A percentile compares a stretch with the other conserved stretches of the same genome.
Conservation (phyloP, 768 basidiomycete species). For the Cystofilobasidium bisporidii region DNA sequence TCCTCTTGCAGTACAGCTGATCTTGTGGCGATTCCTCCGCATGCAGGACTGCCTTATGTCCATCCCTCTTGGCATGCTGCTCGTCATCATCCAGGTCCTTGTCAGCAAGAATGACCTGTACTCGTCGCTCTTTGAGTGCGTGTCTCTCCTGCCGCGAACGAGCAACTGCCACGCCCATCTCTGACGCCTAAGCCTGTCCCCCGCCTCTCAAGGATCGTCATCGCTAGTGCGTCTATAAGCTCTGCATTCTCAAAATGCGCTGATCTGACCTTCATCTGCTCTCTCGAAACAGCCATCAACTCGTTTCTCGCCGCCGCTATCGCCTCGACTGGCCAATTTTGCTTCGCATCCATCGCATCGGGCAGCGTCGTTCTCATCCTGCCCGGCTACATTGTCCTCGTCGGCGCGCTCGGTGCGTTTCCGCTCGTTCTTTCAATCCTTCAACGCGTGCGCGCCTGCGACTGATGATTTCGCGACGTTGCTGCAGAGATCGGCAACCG, state of each 20-base stretch:
- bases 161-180: too few species aligned
- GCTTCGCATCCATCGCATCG: slow-evolving; percentile 70
- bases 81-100: slow-evolving; percentile 63
- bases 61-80: slow-evolving; percentile 64
- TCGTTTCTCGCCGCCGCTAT: slow-evolving; percentile 70
- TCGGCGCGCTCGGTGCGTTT: slow-evolving; percentile 49
- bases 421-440: neutral
- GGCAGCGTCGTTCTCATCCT: slow-evolving; percentile 65
- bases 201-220: slow-evolving; percentile 53
- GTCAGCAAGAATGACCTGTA: slow-evolving; percentile 68
- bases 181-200: too few species aligned
- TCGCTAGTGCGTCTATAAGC: slow-evolving; percentile 45
- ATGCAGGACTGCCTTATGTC: slow-evolving; percentile 54
- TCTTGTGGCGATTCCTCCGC: neutral
- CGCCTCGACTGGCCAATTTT: slow-evolving; percentile 58
- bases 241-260: too few species aligned
- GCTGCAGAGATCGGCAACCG: slow-evolving; percentile 58
- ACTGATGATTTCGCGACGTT: neutral
- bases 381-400: slow-evolving; percentile 40
- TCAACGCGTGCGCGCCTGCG: neutral
- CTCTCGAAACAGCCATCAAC: slow-evolving; percentile 47
- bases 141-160: too few species aligned
- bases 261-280: neutral
- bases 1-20: neutral
- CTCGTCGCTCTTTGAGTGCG: slow-evolving; percentile 66